Evolutionary conservation across 345 rosid genomes (phyloP).

Genomic region (Melaleuca alternifolia): DNA sequence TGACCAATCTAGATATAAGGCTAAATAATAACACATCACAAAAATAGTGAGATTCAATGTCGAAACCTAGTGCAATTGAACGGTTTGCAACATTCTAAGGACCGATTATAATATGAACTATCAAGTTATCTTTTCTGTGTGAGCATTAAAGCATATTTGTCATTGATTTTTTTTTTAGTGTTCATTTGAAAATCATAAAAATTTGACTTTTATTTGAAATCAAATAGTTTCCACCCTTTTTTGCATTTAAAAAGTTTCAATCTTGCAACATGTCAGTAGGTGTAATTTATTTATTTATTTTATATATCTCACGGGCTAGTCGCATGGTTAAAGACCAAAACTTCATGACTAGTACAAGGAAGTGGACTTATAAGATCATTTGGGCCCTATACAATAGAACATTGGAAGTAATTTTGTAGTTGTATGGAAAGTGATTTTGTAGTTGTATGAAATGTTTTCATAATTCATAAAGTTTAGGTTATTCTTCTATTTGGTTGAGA

Average conservation of each 20-base stretch:
- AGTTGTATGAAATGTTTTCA: background rate
- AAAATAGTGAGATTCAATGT: background rate
- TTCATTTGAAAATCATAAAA: too few species aligned
- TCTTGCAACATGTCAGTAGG: background rate
- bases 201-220: too few species aligned
- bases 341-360: background rate
- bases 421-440: background rate
- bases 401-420: background rate
- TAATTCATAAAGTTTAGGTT: background rate
- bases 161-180: too few species aligned
- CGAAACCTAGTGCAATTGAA: background rate
- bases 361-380: background rate
- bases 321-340: background rate
- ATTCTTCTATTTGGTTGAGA: background rate
- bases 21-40: too few species aligned
- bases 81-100: background rate
- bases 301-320: background rate
- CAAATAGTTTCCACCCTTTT: background rate
- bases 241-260: background rate
- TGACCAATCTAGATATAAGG: too few species aligned
- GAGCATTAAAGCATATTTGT: background rate
- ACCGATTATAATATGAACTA: background rate
- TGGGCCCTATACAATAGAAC: background rate
- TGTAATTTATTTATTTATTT: too few species aligned
- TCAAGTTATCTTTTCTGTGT: background rate